These are phyloP conservation scores for Amphibolis antarctica DNA, from an alignment of 106 monocot genomes.

Conservation along the genomic window DNA sequence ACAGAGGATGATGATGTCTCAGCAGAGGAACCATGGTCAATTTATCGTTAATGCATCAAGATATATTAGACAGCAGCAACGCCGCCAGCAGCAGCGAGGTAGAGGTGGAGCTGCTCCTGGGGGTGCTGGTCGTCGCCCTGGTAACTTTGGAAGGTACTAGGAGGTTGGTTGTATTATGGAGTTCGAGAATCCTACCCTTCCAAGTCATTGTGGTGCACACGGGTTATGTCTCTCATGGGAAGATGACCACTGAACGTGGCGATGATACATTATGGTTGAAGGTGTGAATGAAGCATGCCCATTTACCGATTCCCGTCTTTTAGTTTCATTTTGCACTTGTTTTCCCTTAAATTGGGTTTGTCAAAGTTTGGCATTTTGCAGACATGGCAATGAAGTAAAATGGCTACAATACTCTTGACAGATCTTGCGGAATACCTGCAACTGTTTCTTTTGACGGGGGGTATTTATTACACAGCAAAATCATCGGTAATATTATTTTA, in stretches of 20 bases:
- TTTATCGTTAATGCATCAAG: background rate
- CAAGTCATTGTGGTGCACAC: background rate
- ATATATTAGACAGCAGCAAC: background rate
- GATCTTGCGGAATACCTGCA: too few species aligned
- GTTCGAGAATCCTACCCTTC: background rate
- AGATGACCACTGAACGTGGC: background rate
- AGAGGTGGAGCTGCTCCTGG: background rate
- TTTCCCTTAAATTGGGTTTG: background rate
- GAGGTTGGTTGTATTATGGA: background rate
- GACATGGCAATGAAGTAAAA: background rate
- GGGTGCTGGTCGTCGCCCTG: background rate
- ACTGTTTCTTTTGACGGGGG: background rate
- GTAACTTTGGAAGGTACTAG: slow-evolving; percentile 1
- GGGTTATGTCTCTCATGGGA: background rate
- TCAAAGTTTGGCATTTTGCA: background rate
- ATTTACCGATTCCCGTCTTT: background rate
- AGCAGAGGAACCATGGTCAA: background rate
- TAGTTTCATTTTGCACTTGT: background rate
- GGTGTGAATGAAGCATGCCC: background rate
- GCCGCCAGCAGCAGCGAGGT: background rate
- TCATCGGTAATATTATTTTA: background rate
- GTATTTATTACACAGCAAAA: background rate
- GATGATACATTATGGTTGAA: background rate
- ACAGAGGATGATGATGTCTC: slow-evolving; percentile 24
- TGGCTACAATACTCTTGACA: background rate